Base-by-base conservation (phyloP, 805 yeast species). In the Gaillardinia entomophila region DNA sequence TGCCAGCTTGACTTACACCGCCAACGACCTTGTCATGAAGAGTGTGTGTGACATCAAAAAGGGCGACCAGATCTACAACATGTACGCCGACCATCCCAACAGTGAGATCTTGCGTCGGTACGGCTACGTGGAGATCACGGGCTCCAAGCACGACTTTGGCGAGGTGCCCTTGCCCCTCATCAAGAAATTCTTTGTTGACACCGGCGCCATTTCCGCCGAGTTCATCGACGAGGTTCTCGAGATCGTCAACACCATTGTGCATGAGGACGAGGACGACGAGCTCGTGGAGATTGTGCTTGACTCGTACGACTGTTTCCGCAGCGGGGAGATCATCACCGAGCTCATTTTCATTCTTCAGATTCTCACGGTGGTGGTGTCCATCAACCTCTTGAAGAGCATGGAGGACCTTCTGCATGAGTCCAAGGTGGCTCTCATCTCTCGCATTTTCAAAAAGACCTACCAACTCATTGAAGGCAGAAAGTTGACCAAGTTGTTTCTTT, bases 1-100 rank as follows among this genome's bases (percentile, higher is more conserved):
- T 53, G 96, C 96, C 6, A 72, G 78, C 36, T 59, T 88, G 39
- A 69, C 68, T 26, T 76, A 76, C 40, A 62, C 66, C 14, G 55
- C 58, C 1, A 71, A 63, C 4, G 50, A 53, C 6, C 59, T 89
- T 22, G 76, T 75, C n/a, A 86, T 92, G 94, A 68, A 71, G 29
- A 74, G 95, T 1, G 74, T 74, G 6, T 73, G 71, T 35, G 55
- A 61, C 3, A 89, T 90, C 24, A 34, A 53, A 4, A 59, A 59
- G 23, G 88, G 83, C 3, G 82, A 77, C 20, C 97, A 92, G 51
- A 66, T 90, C 3, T 89, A 74, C 58, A 90, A 90, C 57, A 82
- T 87, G 0, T 90, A 92, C 53, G 94, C 96, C 1, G 92, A 88
- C 28, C 79, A 84, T 42, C 92, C 97, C 24, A 90, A 89, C 53